Evolutionary conservation across 2,329 filamentous ascomycete genomes (phyloP).

Genomic region (Botrytis paeoniae): DNA sequence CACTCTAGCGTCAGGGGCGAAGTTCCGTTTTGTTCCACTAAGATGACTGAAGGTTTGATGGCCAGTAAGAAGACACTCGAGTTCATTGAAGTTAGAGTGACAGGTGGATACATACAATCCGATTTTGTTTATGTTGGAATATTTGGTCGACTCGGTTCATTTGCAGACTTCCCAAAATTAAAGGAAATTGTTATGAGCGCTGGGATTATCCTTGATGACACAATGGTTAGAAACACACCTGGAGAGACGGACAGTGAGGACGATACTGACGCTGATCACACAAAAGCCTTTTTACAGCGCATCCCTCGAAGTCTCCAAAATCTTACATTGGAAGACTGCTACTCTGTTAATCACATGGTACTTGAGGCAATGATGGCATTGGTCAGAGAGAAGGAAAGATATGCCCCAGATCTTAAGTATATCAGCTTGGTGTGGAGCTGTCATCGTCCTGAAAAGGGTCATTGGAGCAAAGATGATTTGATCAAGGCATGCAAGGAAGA

Average conservation of each 20-base stretch:
- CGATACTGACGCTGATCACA: not conserved
- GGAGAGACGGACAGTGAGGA: not conserved
- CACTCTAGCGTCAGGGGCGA: not conserved
- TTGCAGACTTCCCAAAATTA: not conserved
- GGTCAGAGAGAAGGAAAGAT: not conserved
- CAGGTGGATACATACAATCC: not conserved
- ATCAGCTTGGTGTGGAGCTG: not conserved
- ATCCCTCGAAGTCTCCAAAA: constrained; percentile 1
- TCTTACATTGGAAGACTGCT: not conserved
- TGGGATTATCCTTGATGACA: not conserved
- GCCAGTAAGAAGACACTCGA: not conserved
- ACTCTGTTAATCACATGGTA: not conserved
- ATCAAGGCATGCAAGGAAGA: not conserved
- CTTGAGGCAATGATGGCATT: not conserved
- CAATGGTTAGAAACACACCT: too few relatives aligned
- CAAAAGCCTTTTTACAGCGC: not conserved
- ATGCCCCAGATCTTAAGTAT: constrained; percentile 1
- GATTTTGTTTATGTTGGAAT: not conserved
- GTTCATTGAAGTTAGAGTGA: not conserved
- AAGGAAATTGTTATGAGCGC: not conserved
- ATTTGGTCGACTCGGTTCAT: not conserved
- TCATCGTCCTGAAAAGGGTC: too few relatives aligned
- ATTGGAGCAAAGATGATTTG: not conserved
- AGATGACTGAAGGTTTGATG: not conserved
- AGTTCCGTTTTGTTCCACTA: not conserved